A percentile compares a stretch with the other conserved stretches of the same genome.
Evolutionary conservation across 805 yeast species (phyloP).

Genomic region (Wickerhamomyces chaumierensis): DNA sequence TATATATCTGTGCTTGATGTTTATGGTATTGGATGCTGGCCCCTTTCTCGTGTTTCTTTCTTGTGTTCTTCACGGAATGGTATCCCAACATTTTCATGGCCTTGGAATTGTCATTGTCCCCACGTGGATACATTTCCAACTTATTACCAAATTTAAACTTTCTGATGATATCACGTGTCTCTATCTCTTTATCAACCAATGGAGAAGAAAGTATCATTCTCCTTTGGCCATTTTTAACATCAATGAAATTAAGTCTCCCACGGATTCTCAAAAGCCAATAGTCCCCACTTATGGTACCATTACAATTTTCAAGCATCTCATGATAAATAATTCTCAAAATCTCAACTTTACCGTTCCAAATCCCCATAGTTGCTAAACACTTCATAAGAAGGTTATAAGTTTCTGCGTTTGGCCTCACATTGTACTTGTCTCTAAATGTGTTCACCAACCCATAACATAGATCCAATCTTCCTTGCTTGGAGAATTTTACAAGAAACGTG

Average conservation of each 20-base stretch:
- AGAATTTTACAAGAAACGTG: slow-evolving; percentile 19
- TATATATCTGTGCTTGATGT: slow-evolving; percentile 7
- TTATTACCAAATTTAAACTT: slow-evolving; percentile 1
- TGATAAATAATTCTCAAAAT: slow-evolving; percentile 17
- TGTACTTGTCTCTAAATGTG: slow-evolving; percentile 17
- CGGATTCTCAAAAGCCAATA: slow-evolving; percentile 16
- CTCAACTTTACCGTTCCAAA: slow-evolving; percentile 15
- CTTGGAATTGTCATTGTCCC: slow-evolving; percentile 1
- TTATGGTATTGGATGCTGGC: slow-evolving; percentile 1
- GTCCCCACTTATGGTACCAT: slow-evolving; percentile 13
- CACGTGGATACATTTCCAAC: slow-evolving; percentile 3
- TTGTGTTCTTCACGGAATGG: slow-evolving; percentile 2
- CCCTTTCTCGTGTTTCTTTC: neutral
- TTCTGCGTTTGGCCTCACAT: slow-evolving; percentile 20
- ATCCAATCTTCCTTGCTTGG: slow-evolving; percentile 25
- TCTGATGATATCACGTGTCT: slow-evolving; percentile 1
- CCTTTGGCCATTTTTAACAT: slow-evolving; percentile 3
- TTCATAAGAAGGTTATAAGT: slow-evolving; percentile 25
- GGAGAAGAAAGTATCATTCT: slow-evolving; percentile 10
- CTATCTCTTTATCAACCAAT: slow-evolving; percentile 8
- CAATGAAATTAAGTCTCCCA: slow-evolving; percentile 11
- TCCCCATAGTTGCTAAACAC: slow-evolving; percentile 23
- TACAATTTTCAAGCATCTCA: slow-evolving; percentile 10
- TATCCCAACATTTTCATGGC: slow-evolving; percentile 9
- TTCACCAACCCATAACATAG: slow-evolving; percentile 22